A percentile compares a stretch with the other conserved stretches of the same genome.
Evolutionary conservation across 2,329 filamentous ascomycete genomes (phyloP).

Genomic region (Didymella segeticola): DNA sequence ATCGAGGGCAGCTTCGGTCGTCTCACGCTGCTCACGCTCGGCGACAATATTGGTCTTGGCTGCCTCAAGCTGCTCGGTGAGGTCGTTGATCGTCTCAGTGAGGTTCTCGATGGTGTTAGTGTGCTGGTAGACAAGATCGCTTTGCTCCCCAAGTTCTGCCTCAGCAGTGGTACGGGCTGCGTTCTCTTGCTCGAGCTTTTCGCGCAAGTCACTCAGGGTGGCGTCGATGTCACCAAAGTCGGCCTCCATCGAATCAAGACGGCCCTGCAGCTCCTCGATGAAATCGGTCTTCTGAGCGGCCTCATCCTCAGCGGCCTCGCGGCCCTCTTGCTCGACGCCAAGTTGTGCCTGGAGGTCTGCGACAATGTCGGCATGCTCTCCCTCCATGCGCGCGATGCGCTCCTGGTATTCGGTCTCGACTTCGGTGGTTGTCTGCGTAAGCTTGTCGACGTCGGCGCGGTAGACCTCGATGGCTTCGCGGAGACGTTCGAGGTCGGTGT

Average conservation of each 20-base stretch:
- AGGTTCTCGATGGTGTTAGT: conserved; percentile 44
- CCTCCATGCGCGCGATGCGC: conserved; percentile 48
- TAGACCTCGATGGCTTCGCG: conserved; percentile 49
- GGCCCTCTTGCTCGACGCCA: conserved; percentile 46
- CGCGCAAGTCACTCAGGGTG: conserved; percentile 43
- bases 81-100: conserved; percentile 44
- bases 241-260: conserved; percentile 46
- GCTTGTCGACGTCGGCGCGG: conserved; percentile 46
- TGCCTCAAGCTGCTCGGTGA: conserved; percentile 49
- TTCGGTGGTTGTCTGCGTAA: conserved; percentile 46
- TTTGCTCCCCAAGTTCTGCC: conserved; percentile 47
- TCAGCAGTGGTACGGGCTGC: conserved; percentile 44
- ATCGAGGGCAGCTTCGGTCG: conserved; percentile 53
- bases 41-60: conserved; percentile 47
- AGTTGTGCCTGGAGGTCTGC: conserved; percentile 48
- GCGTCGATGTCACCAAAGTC: conserved; percentile 44
- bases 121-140: conserved; percentile 43
- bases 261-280: conserved; percentile 50
- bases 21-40: conserved; percentile 54
- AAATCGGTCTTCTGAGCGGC: conserved; percentile 46
- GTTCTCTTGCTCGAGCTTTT: conserved; percentile 45
- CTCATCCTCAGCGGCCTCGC: conserved; percentile 49
- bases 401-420: conserved; percentile 51
- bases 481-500: conserved; percentile 47
- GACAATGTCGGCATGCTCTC: conserved; percentile 47